Conservation (phyloP, 2,329 filamentous ascomycete genomes). For the Calonectria montana region DNA sequence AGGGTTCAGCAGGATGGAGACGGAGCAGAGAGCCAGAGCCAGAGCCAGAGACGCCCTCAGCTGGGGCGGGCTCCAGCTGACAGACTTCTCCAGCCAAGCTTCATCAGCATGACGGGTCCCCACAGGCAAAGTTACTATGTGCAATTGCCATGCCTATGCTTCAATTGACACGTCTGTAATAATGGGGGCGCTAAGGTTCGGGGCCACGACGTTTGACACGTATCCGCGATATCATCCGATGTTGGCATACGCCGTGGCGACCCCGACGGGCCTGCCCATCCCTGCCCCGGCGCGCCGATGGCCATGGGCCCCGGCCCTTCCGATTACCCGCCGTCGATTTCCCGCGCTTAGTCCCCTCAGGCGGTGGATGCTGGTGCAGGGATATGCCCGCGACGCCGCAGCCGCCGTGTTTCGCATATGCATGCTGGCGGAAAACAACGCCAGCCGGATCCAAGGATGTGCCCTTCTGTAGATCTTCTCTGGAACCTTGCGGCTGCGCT, state of each 20-base stretch:
- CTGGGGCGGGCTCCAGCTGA: neutral
- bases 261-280: conserved; percentile 18
- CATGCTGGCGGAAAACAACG: conserved; percentile 18
- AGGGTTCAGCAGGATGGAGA: neutral
- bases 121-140: neutral
- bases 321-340: conserved; percentile 26
- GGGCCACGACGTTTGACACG: conserved; percentile 31
- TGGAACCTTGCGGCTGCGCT: conserved; percentile 19
- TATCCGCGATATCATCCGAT: conserved; percentile 44
- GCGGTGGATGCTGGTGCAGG: conserved; percentile 25
- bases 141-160: neutral
- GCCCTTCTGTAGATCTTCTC: conserved; percentile 6
- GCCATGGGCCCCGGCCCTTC: conserved; percentile 20
- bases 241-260: conserved; percentile 38
- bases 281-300: conserved; percentile 21
- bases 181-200: conserved; percentile 11
- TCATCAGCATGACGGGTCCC: neutral
- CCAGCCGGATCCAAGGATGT: conserved; percentile 15
- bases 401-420: conserved; percentile 34
- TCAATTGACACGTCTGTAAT: conserved; percentile 21
- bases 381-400: conserved; percentile 22
- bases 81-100: neutral
- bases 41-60: neutral
- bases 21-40: neutral
- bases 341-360: conserved; percentile 23